Percentiles rank a stretch among this genome's conserved stretches.
Evolutionary conservation across 192 early-diverging fungal genomes (phyloP).

Genomic region (Backusella parvicylindrica): DNA sequence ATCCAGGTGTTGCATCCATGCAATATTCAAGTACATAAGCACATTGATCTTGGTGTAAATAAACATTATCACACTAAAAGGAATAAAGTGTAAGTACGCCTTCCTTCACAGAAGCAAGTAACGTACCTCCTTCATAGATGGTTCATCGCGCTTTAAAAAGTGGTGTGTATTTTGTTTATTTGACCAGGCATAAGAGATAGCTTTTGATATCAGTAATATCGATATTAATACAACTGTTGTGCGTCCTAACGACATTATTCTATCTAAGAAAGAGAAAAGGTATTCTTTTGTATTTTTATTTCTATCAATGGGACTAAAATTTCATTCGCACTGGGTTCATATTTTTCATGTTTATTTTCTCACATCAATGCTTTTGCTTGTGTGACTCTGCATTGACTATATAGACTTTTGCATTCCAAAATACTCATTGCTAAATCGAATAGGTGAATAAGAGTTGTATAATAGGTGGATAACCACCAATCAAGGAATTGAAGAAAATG

Average conservation of each 20-base stretch:
- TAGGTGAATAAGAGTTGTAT: too few relatives aligned
- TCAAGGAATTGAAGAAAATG: too few relatives aligned
- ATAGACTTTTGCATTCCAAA: too few relatives aligned
- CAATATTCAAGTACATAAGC: slow-evolving; percentile 61
- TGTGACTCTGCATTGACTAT: background rate
- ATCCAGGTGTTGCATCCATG: slow-evolving; percentile 54
- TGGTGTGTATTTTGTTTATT: background rate
- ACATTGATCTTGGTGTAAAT: slow-evolving; percentile 53
- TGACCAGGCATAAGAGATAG: slow-evolving; percentile 7
- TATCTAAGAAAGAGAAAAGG: background rate
- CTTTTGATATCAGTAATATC: slow-evolving; percentile 8
- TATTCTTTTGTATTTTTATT: background rate
- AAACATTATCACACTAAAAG: slow-evolving; percentile 47
- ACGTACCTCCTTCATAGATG: background rate
- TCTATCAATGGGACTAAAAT: background rate
- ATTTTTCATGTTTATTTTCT: background rate
- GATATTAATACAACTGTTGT: slow-evolving; percentile 9
- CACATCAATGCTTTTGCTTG: background rate
- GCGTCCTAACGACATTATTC: slow-evolving; percentile 9
- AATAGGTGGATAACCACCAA: too few relatives aligned
- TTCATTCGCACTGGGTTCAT: background rate
- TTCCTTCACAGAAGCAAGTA: background rate
- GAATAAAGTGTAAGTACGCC: background rate
- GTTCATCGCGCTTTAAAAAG: slow-evolving; percentile 2
- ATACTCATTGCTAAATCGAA: too few relatives aligned